Evolutionary conservation across 2,329 filamentous ascomycete genomes (phyloP).

Genomic region (Diaporthe aspalathi): DNA sequence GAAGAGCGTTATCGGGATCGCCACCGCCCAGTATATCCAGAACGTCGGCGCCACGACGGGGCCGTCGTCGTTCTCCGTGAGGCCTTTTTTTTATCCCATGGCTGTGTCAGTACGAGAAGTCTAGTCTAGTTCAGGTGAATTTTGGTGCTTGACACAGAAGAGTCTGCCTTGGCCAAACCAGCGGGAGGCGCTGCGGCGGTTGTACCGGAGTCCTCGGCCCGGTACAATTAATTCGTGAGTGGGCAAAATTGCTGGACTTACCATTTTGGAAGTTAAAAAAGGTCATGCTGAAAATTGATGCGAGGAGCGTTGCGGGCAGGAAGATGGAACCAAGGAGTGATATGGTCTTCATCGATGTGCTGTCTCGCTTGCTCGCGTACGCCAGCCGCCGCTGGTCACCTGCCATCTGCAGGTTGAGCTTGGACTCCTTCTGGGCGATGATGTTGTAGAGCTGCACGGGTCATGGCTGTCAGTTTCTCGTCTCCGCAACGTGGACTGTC

Average conservation of each 20-base stretch:
- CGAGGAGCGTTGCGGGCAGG: slow-evolving; percentile 70
- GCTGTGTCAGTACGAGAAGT: background rate
- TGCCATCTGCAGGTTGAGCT: slow-evolving; percentile 72
- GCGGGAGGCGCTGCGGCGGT: no score
- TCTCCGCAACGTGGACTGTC: background rate
- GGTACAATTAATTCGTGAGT: background rate
- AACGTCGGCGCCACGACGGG: slow-evolving; percentile 62
- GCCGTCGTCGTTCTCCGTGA: slow-evolving; percentile 44
- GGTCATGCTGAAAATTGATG: slow-evolving; percentile 74
- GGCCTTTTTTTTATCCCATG: background rate
- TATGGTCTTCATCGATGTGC: slow-evolving; percentile 73
- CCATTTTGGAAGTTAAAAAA: slow-evolving; percentile 72
- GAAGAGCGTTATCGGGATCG: slow-evolving; percentile 65
- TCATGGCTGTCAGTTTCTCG: slow-evolving; percentile 6
- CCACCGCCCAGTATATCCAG: slow-evolving; percentile 74
- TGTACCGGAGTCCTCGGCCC: slow-evolving; percentile 25
- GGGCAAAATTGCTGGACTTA: slow-evolving; percentile 43
- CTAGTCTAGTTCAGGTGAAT: background rate
- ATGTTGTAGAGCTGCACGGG: slow-evolving; percentile 69
- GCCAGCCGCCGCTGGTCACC: slow-evolving; percentile 69
- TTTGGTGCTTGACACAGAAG: no score
- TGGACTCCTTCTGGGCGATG: slow-evolving; percentile 73
- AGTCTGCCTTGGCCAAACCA: background rate
- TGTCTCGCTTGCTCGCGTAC: slow-evolving; percentile 70
- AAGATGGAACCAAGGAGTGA: slow-evolving; percentile 73